These are phyloP conservation scores for Heterobasidion annosum DNA, from an alignment of 1,284 basidiomycete species.

Conservation along the genomic window DNA sequence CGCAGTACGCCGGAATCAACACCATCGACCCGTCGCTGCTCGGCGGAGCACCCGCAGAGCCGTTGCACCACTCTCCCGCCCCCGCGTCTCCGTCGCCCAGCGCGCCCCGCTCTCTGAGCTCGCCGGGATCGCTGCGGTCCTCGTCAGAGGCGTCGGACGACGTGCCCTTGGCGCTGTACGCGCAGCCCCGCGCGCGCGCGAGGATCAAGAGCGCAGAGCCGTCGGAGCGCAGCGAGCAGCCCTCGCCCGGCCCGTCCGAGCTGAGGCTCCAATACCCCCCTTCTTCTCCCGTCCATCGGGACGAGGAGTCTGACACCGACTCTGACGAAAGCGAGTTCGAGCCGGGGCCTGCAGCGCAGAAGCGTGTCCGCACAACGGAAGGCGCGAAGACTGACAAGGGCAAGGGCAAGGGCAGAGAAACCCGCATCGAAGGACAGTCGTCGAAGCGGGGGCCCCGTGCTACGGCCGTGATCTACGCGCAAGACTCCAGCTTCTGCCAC, in stretches of 20 bases:
- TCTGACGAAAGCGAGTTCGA: too few species aligned
- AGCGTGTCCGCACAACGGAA: too few species aligned
- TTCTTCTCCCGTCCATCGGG: too few species aligned
- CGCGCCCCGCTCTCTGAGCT: background rate
- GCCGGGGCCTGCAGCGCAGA: too few species aligned
- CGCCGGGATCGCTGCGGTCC: too few species aligned
- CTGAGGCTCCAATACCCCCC: too few species aligned
- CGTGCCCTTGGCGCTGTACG: background rate
- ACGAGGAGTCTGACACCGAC: too few species aligned
- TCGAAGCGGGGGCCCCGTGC: background rate
- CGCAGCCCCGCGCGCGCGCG: background rate
- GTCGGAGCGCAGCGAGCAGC: too few species aligned
- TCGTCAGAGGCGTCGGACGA: too few species aligned
- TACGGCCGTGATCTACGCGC: background rate
- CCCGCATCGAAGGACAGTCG: background rate
- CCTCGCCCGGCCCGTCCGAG: too few species aligned
- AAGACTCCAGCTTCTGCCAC: constrained; percentile 3
- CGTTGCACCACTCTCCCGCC: background rate
- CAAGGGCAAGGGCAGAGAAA: constrained; percentile 1
- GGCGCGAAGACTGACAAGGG: background rate
- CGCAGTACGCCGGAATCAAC: constrained; percentile 3
- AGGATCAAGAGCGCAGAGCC: too few species aligned
- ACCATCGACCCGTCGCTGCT: constrained; percentile 19
- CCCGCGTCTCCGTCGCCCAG: background rate
- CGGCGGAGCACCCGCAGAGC: constrained; percentile 2